These are phyloP conservation scores for Harrya chromipes DNA, from an alignment of 768 basidiomycete species.

Conservation along the genomic window DNA sequence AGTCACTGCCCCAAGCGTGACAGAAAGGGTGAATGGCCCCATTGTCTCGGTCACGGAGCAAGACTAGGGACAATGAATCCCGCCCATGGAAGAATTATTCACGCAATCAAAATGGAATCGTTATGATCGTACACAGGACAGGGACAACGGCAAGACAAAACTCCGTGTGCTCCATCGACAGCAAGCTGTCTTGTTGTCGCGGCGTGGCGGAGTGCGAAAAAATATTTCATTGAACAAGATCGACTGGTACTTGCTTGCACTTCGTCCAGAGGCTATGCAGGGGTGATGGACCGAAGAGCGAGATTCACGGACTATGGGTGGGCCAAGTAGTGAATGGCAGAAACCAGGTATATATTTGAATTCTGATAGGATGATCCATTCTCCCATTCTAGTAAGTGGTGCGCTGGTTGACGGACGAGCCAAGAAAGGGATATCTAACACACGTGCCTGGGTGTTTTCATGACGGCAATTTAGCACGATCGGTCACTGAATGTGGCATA, in stretches of 20 bases:
- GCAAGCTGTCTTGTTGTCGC: not conserved
- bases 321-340: constrained; percentile 10
- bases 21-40: not conserved
- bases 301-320: constrained; percentile 23
- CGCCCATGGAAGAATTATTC: constrained; percentile 9
- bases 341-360: constrained; percentile 20
- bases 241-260: not conserved
- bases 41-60: constrained; percentile 11
- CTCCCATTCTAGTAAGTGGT: constrained; percentile 2
- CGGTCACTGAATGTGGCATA: constrained; percentile 22
- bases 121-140: constrained; percentile 2
- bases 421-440: constrained; percentile 19
- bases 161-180: constrained; percentile 9
- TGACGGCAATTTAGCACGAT: constrained; percentile 27
- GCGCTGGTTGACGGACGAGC: constrained; percentile 6
- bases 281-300: constrained; percentile 15
- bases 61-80: constrained; percentile 9
- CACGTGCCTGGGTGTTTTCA: constrained; percentile 19
- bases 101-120: constrained; percentile 9
- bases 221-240: constrained; percentile 8
- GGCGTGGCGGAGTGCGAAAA: constrained; percentile 16
- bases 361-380: constrained; percentile 27
- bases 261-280: constrained; percentile 1
- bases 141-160: constrained; percentile 1
- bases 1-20: constrained; percentile 3